Evolutionary conservation across 768 basidiomycete genomes (phyloP).

Genomic region (Podaxis mareebaensis): DNA sequence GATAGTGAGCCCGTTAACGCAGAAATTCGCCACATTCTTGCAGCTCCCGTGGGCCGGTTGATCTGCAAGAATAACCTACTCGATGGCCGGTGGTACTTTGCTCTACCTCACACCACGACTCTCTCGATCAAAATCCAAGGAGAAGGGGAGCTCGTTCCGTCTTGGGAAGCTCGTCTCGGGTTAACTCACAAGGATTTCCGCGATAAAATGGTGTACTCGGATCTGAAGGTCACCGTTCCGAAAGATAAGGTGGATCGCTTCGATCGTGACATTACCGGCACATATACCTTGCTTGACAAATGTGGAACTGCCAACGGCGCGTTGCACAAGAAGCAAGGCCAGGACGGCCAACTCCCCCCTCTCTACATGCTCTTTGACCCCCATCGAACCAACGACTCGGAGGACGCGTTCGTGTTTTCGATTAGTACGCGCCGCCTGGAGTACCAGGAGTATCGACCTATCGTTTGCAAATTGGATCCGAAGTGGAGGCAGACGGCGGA

Average conservation of each 20-base stretch:
- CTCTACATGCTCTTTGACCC: constrained; percentile 88
- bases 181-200: constrained; percentile 64
- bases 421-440: constrained; percentile 76
- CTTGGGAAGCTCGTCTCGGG: constrained; percentile 85
- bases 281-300: constrained; percentile 75
- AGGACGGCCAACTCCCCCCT: constrained; percentile 55
- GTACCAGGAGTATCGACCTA: constrained; percentile 77
- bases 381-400: constrained; percentile 70
- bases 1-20: constrained; percentile 73
- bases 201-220: constrained; percentile 66
- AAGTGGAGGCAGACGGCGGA: constrained; percentile 75
- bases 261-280: constrained; percentile 82
- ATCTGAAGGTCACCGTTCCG: constrained; percentile 63
- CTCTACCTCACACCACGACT: constrained; percentile 59
- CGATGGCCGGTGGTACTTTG: constrained; percentile 77
- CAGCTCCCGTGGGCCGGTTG: constrained; percentile 76
- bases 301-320: constrained; percentile 89
- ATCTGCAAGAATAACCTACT: constrained; percentile 59
- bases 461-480: constrained; percentile 71
- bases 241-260: constrained; percentile 45
- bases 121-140: constrained; percentile 67
- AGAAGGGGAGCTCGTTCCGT: constrained; percentile 67
- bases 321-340: constrained; percentile 65
- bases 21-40: constrained; percentile 71
- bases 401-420: constrained; percentile 87